Conservation (phyloP, 306 rosid species). For the Echinosophora koreensis region DNA sequence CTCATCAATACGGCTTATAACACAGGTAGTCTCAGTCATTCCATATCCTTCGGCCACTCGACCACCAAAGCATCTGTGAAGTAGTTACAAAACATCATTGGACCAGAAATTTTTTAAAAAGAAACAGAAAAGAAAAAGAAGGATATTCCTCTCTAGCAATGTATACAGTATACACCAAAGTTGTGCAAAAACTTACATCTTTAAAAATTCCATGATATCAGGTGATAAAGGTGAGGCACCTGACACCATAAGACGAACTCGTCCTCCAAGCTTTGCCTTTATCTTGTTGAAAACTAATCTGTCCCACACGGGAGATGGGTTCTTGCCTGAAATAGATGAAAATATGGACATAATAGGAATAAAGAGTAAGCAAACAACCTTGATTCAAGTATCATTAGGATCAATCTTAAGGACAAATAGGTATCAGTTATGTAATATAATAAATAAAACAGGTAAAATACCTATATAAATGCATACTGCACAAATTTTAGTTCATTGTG, state of each 20-base stretch:
- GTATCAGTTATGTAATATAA: slow-evolving; percentile 7
- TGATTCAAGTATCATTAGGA: slow-evolving; percentile 30
- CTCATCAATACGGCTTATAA: slow-evolving; percentile 74
- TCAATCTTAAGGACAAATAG: slow-evolving; percentile 36
- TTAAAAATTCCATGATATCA: slow-evolving; percentile 91
- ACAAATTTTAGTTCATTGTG: slow-evolving; percentile 27
- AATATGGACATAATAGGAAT: slow-evolving; percentile 10
- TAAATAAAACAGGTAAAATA: slow-evolving; percentile 27
- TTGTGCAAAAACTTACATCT: slow-evolving; percentile 70
- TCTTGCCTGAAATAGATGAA: slow-evolving; percentile 70
- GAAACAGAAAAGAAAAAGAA: neutral
- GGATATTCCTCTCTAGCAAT: slow-evolving; percentile 26
- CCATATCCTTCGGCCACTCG: slow-evolving; percentile 92
- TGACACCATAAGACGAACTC: slow-evolving; percentile 87
- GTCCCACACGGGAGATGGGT: slow-evolving; percentile 95
- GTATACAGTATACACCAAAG: slow-evolving; percentile 8
- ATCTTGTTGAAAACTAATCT: slow-evolving; percentile 95
- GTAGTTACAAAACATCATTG: slow-evolving; percentile 38
- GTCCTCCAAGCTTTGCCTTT: slow-evolving; percentile 93
- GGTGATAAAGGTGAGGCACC: slow-evolving; percentile 99
- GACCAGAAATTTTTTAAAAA: slow-evolving; percentile 16
- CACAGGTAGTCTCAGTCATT: slow-evolving; percentile 95
- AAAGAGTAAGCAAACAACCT: slow-evolving; percentile 5
- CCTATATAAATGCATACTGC: neutral
- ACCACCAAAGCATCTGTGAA: slow-evolving; percentile 88